Conservation (phyloP, 306 rosid species). For the Albizia julibrissin region DNA sequence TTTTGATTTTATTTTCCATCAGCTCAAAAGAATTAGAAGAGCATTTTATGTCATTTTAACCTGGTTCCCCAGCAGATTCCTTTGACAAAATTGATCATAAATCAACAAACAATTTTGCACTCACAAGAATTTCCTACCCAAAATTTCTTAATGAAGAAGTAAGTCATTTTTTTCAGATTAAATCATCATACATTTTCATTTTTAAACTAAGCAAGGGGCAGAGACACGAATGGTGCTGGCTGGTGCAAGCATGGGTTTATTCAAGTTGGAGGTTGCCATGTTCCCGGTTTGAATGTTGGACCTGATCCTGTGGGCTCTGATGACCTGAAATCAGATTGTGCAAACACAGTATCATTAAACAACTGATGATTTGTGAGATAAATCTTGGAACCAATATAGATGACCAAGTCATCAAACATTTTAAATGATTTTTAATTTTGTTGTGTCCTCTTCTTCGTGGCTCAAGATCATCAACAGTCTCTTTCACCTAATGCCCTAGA, state of each 20-base stretch:
- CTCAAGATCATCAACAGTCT: not conserved
- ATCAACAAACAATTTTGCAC: not conserved
- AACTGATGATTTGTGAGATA: not conserved
- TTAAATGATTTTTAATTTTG: not conserved
- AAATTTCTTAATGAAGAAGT: not conserved
- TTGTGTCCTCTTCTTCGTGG: not conserved
- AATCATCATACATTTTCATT: not conserved
- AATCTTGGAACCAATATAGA: slow-evolving; percentile 23
- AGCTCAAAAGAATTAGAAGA: not conserved
- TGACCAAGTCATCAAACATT: not conserved
- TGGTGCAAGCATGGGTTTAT: not conserved
- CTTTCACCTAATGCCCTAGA: not conserved
- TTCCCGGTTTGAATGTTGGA: slow-evolving; percentile 70
- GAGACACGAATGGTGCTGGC: not conserved
- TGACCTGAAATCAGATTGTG: slow-evolving; percentile 52
- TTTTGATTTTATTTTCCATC: not conserved
- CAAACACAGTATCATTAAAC: slow-evolving; percentile 15
- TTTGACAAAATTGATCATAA: not conserved
- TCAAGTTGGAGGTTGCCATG: slow-evolving; percentile 97
- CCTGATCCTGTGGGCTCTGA: slow-evolving; percentile 84
- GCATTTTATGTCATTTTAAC: not conserved
- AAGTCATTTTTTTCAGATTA: not conserved
- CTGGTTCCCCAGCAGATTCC: not conserved
- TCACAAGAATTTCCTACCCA: not conserved
- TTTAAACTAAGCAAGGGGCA: not conserved